Base-by-base conservation (phyloP, 2,329 filamentous ascomycete genomes). In the Penicillium sp. region DNA sequence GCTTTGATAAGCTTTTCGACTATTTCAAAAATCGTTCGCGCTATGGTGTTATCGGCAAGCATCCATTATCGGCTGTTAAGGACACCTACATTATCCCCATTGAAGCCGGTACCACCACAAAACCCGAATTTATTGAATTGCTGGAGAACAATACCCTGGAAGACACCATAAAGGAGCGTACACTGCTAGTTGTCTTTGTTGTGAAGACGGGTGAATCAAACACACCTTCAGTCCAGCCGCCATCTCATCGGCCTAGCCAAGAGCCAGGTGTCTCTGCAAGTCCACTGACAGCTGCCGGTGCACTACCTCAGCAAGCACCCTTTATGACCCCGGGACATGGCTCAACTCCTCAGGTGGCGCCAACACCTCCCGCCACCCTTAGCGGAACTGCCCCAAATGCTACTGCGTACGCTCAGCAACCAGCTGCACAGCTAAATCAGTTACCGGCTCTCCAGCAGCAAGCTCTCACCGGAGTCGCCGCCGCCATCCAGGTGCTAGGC, bases 61-160 rank as follows among this genome's bases (percentile, higher is more conserved):
- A 91, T 74, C 85, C 85, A 0, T 79, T 88, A 33, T 85, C 87
- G 22, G 89, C 92, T 62, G 90, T 97, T 52, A 89, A 93, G 61
- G 94, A 98, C 73, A 91, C 93, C 1, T 98, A 98, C 75, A 85
- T 98, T 35, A 89, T 97, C 10, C 94, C 95, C 0, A 86, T 98
- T 4, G 86, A 92, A 35, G 84, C 88, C 5, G 92, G 91, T 28
- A 83, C 86, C 28, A 80, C 78, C 37, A 79, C 80, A 52, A 85
- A 94, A 46, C 94, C 95, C 0, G 91, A 93, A 63, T 97, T 97
- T 70, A 87, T 97, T 75, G 86, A 92, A 62, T 90, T 96, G 71
- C 84, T 98, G n/a, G 89, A 92, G 64, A 90, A 94, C 68, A 93
- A 93, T 74, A 86, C 86, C 33, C 85, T 97, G 35, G 91, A 93